phyloP scores from a whole-genome alignment of 805 yeast species.

The Helenozyma baotianmanensis region DNA sequence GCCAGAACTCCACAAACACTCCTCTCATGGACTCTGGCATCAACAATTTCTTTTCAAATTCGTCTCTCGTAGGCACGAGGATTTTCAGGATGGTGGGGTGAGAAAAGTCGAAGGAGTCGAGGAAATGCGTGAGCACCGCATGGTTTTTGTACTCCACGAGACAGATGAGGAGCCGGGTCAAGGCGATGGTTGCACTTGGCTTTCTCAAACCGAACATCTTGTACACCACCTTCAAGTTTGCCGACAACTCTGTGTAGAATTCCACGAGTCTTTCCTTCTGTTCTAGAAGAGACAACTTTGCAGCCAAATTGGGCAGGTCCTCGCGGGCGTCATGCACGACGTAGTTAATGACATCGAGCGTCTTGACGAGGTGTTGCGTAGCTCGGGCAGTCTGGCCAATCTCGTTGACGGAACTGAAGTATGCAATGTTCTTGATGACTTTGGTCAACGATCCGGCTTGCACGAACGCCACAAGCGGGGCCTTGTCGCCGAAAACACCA shows the following conservation, averaged over 20 bases:
- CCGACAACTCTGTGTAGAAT: slow-evolving; percentile 50
- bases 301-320: slow-evolving; percentile 7
- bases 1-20: slow-evolving; percentile 59
- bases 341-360: slow-evolving; percentile 29
- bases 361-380: slow-evolving; percentile 25
- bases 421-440: slow-evolving; percentile 39
- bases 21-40: slow-evolving; percentile 46
- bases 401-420: slow-evolving; percentile 45
- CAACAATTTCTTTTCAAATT: slow-evolving; percentile 29
- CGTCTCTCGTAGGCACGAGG: slow-evolving; percentile 48
- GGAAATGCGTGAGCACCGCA: slow-evolving; percentile 49
- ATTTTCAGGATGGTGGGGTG: slow-evolving; percentile 55
- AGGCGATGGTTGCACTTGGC: slow-evolving; percentile 58
- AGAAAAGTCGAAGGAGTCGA: slow-evolving; percentile 65
- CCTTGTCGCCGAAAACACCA: slow-evolving; percentile 11
- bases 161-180: slow-evolving; percentile 51
- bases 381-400: slow-evolving; percentile 45
- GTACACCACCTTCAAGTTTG: slow-evolving; percentile 56
- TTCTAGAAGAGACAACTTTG: slow-evolving; percentile 12
- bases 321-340: slow-evolving; percentile 15
- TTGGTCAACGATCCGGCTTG: slow-evolving; percentile 23
- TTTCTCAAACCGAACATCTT: slow-evolving; percentile 58
- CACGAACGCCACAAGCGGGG: slow-evolving; percentile 24
- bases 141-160: slow-evolving; percentile 49
- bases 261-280: slow-evolving; percentile 20